These are phyloP conservation scores for Acanthochlamys bracteata DNA, from an alignment of 106 monocot species.

Conservation along the genomic window DNA sequence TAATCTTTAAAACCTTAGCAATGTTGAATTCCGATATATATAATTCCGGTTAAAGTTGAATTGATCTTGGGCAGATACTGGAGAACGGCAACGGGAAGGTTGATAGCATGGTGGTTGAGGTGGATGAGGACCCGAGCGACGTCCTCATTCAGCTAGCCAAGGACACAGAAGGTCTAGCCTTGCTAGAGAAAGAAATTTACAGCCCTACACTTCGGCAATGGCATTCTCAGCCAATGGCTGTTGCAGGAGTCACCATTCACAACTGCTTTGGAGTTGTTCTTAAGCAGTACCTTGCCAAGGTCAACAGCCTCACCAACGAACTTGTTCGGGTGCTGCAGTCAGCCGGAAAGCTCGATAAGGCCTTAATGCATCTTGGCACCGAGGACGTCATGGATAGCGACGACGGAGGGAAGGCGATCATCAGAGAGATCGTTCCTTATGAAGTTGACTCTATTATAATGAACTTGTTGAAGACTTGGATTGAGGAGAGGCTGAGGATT, in stretches of 20 bases:
- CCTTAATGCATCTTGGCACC: conserved; percentile 54
- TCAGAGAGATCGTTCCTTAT: conserved; percentile 67
- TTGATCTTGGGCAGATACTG: conserved; percentile 24
- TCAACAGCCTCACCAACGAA: conserved; percentile 46
- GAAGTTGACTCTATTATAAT: conserved; percentile 60
- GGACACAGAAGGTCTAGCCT: conserved; percentile 60
- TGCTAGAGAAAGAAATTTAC: conserved; percentile 50
- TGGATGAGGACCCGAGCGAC: conserved; percentile 44
- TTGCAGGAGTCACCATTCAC: conserved; percentile 68
- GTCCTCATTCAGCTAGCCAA: conserved; percentile 46
- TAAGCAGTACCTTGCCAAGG: conserved; percentile 56
- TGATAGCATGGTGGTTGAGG: conserved; percentile 44
- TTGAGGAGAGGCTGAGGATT: conserved; percentile 60
- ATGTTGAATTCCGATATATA: too few species aligned
- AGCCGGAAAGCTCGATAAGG: conserved; percentile 76
- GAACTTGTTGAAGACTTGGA: conserved; percentile 61
- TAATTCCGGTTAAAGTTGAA: too few species aligned
- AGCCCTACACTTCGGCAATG: conserved; percentile 56
- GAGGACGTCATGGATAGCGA: conserved; percentile 49
- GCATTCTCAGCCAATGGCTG: conserved; percentile 46
- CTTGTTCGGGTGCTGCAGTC: conserved; percentile 55
- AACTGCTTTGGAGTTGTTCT: conserved; percentile 58
- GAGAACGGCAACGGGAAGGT: conserved; percentile 40
- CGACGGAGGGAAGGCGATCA: conserved; percentile 54
- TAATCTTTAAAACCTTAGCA: too few species aligned